Evolutionary conservation across 208 protist species (phyloP).

Genomic region (Angomonas ambiguus): DNA sequence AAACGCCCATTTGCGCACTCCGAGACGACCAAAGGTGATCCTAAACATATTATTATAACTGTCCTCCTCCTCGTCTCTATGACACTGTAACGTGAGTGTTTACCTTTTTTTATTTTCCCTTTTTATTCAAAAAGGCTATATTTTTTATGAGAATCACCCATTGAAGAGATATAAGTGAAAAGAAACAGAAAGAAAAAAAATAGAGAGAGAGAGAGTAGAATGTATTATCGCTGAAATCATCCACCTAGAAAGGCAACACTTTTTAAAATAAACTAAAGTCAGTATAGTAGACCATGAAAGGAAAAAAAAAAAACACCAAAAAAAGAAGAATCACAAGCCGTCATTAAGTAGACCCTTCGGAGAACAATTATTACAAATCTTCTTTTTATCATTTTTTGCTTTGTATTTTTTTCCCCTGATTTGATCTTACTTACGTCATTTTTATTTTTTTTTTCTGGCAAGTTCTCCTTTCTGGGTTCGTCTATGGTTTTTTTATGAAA

Average conservation of each 20-base stretch:
- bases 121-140: background rate
- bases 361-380: background rate
- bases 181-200: background rate
- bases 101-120: background rate
- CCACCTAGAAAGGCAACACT: too few species aligned
- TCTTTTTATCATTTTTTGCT: background rate
- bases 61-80: too few species aligned
- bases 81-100: background rate
- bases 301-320: constrained; percentile 14
- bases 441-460: background rate
- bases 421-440: background rate
- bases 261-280: background rate
- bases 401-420: background rate
- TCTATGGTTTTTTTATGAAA: background rate
- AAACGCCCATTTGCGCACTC: constrained; percentile 33
- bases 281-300: background rate
- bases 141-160: too few species aligned
- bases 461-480: too few species aligned
- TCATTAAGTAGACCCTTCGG: too few species aligned
- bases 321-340: too few species aligned
- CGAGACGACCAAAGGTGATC: background rate
- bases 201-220: too few species aligned
- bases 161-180: too few species aligned
- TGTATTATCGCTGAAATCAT: too few species aligned
- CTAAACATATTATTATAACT: too few species aligned